Base-by-base conservation (phyloP, 352 stramenopile species). In the Phytophthora podocarpi region DNA sequence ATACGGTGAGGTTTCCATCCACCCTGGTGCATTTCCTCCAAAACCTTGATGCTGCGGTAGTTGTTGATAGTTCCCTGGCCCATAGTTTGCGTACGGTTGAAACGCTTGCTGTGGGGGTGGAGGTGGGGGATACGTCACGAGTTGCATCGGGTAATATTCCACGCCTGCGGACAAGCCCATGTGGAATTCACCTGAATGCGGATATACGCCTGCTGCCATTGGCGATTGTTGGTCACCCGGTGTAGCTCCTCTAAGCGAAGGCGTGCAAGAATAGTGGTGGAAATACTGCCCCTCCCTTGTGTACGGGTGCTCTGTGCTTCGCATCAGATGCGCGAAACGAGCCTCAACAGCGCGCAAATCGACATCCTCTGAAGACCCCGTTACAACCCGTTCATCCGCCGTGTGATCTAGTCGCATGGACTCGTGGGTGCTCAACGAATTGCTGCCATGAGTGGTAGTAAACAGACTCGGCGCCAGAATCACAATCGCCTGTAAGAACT, bases 241-340 rank as follows among this genome's bases (percentile, higher is more conserved):
- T 52, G 26, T 21, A 21, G 26, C 23, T 47, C 40, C 57, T 43
- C 39, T 48, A 16, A 46, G 61, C 16, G 42, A 60, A 37, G 39
- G 16, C 15, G 56, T 47, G 1, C 57, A 48, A 41, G 47, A 43
- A 45, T 67, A 70, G 2, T 59, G 35, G 4, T 49, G 45, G 5
- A 64, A 65, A 50, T 46, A 57, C 4, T 47, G 34, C 11, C 47
- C 63, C 20, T 80, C 67, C 16, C 53, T 67, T 9, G 63, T 28
- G 28, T 72, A 51, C 10, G 68, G 58, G 13, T 75, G 64, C 12
- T 88, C 71, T n/a, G 41, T 82, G 37, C 59, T 85, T 45, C 79
- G 77, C 86, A 95, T 95, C 51, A 95, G 37, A 48, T 93, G 82
- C 7, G 82, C 86, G 49, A 95, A 95, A 8, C 80, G 80, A 6